A percentile compares a stretch with the other conserved stretches of the same genome.
Evolutionary conservation across 2,329 filamentous ascomycete genomes (phyloP).

Genomic region (Exophiala lecanii-corni): DNA sequence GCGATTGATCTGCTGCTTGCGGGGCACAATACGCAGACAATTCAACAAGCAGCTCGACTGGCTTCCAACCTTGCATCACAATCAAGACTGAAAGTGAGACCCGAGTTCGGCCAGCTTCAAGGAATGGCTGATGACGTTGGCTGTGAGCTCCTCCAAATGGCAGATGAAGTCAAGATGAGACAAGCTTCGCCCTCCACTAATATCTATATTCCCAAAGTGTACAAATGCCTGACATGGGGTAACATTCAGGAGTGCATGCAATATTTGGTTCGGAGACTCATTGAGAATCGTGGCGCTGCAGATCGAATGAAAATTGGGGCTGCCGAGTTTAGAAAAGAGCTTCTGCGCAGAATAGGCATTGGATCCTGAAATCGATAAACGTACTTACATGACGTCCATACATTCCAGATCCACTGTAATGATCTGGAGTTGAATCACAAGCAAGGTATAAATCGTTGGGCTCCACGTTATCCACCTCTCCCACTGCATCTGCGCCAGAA

Average conservation of each 20-base stretch:
- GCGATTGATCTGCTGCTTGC: slow-evolving; percentile 53
- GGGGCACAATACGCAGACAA: slow-evolving; percentile 55
- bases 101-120: slow-evolving; percentile 74
- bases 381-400: too few species aligned
- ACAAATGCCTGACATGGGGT: slow-evolving; percentile 59
- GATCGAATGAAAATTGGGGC: slow-evolving; percentile 58
- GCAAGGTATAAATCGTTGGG: too few species aligned
- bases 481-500: too few species aligned
- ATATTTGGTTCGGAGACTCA: slow-evolving; percentile 58
- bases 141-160: slow-evolving; percentile 43
- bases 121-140: slow-evolving; percentile 96
- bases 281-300: slow-evolving; percentile 71
- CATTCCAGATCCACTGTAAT: too few species aligned
- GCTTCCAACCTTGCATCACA: slow-evolving; percentile 43
- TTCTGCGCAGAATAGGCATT: too few species aligned
- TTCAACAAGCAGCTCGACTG: slow-evolving; percentile 47
- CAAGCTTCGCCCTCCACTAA: slow-evolving; percentile 22
- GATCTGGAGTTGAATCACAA: too few species aligned
- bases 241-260: slow-evolving; percentile 57
- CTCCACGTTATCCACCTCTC: too few species aligned
- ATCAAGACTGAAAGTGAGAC: slow-evolving; percentile 41
- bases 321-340: slow-evolving; percentile 59
- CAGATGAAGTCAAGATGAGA: slow-evolving; percentile 24
- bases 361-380: too few species aligned
- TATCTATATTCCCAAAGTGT: slow-evolving; percentile 43